Base-by-base conservation (phyloP, 2,329 filamentous ascomycete species). In the Clonostachys solani region DNA sequence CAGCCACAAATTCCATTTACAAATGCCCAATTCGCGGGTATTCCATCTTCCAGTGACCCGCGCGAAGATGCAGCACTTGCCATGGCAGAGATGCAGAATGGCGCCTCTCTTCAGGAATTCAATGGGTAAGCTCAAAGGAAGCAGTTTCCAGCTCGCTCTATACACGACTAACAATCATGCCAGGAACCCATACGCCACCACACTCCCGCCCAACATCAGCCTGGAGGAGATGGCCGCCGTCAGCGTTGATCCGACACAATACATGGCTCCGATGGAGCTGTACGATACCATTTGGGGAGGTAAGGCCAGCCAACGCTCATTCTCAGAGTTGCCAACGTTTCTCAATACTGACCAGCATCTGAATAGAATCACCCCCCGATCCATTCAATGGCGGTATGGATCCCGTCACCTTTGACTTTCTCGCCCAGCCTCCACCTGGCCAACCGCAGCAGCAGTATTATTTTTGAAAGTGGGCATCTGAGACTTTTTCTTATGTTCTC, bases 211-310 rank as follows among this genome's bases (percentile, higher is more conserved):
- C 15, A 60, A 51, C 29, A 60, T 65, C 40, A 61, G 58, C 43
- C 59, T 80, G 34, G 62, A 75, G 7, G 74, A 73, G 42, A 63
- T 81, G 44, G 43, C 62, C 68, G 35, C 64, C 80, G 71, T 18
- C 36, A 81, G 69, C 41, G 66, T 79, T 12, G 81, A 84, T 50
- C 77, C 78, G 15, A 69, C 75, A 4, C 68, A 79, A 34, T 78
- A 81, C 53, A 80, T 85, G 72, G 82, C 81, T 36, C 82, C 82
- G 1, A 81, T 86, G 80, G 82, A 86, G 50, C 65, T 86, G 1
- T 86, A 84, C 58, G 81, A 85, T 56, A 83, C 80, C 5, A 86
- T 86, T 42, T 85, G 84, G 67, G 84, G 80, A 74, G 81, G 81
- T 84, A 64, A 61, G 78, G 69, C 33, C 43, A 16, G 69, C 33